Percentiles rank a stretch among this genome's conserved stretches.
phyloP scores from a whole-genome alignment of 1,284 basidiomycete genomes.

The Nidula niveotomentosa region DNA sequence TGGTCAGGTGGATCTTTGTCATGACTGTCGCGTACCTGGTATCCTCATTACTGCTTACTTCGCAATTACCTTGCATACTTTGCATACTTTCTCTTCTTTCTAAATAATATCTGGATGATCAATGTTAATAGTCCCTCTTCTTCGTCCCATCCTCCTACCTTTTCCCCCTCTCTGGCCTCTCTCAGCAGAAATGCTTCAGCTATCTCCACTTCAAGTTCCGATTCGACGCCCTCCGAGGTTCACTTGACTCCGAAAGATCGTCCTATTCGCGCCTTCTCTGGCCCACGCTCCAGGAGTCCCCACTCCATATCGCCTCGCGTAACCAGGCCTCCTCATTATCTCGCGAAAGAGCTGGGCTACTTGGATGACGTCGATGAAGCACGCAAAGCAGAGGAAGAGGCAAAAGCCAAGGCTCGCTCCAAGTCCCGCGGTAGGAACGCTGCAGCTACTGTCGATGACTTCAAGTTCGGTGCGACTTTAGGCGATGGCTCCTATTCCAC shows the following conservation, averaged over 20 bases:
- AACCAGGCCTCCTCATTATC: slow-evolving; percentile 53
- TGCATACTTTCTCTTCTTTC: too few relatives aligned
- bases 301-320: slow-evolving; percentile 42
- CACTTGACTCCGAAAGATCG: slow-evolving; percentile 49
- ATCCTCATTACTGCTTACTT: too few relatives aligned
- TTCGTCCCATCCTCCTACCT: too few relatives aligned
- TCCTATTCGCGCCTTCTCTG: slow-evolving; percentile 66
- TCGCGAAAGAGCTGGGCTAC: slow-evolving; percentile 56
- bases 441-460: slow-evolving; percentile 55
- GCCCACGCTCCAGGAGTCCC: slow-evolving; percentile 59
- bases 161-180: slow-evolving; percentile 40
- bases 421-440: slow-evolving; percentile 43
- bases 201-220: slow-evolving; percentile 67
- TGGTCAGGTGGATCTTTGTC: too few relatives aligned
- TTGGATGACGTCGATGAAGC: slow-evolving; percentile 13
- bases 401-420: slow-evolving; percentile 27
- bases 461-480: slow-evolving; percentile 66
- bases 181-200: slow-evolving; percentile 76
- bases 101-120: slow-evolving; percentile 6
- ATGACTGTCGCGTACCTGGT: too few relatives aligned
- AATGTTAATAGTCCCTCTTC: neutral
- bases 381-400: slow-evolving; percentile 13
- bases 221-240: slow-evolving; percentile 33
- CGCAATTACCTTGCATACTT: too few relatives aligned
- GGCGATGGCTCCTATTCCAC: slow-evolving; percentile 85